These are phyloP conservation scores for Nothophoma quercina DNA, from an alignment of 2,329 filamentous ascomycete genomes.

Conservation along the genomic window DNA sequence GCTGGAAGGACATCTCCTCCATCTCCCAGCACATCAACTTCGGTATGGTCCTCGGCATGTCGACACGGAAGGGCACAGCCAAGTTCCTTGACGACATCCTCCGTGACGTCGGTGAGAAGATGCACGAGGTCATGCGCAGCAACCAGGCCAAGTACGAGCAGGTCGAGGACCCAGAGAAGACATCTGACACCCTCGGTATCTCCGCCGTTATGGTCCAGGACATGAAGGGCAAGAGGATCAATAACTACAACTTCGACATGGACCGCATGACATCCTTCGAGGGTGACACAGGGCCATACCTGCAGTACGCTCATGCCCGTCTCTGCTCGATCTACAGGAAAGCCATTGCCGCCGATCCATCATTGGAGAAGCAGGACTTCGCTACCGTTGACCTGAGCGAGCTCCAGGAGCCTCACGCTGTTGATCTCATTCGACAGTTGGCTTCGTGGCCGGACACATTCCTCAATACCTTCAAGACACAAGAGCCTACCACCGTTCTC, in stretches of 20 bases:
- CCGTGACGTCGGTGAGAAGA: slow-evolving; percentile 79
- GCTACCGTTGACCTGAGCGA: slow-evolving; percentile 73
- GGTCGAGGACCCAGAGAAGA: slow-evolving; percentile 80
- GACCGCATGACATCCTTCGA: slow-evolving; percentile 84
- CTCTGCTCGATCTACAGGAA: slow-evolving; percentile 58
- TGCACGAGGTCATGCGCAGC: slow-evolving; percentile 96
- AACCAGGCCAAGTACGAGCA: slow-evolving; percentile 91
- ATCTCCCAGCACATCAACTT: slow-evolving; percentile 71
- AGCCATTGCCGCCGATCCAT: slow-evolving; percentile 57
- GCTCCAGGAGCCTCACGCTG: slow-evolving; percentile 74
- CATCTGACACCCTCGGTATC: slow-evolving; percentile 89
- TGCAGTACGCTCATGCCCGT: slow-evolving; percentile 74
- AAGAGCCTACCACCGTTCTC: slow-evolving; percentile 74
- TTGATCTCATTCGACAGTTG: slow-evolving; percentile 77
- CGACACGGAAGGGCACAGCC: slow-evolving; percentile 68
- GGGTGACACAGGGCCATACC: slow-evolving; percentile 83
- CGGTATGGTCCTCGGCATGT: slow-evolving; percentile 71
- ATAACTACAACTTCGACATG: slow-evolving; percentile 78
- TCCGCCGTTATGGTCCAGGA: slow-evolving; percentile 98
- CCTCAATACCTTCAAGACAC: slow-evolving; percentile 81
- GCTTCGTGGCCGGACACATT: slow-evolving; percentile 86
- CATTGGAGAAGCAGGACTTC: slow-evolving; percentile 63
- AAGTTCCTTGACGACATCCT: slow-evolving; percentile 60
- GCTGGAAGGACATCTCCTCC: slow-evolving; percentile 64
- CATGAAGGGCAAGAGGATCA: slow-evolving; percentile 88